A percentile compares a stretch with the other conserved stretches of the same genome.
phyloP scores from a whole-genome alignment of 805 yeast species.

The Metschnikowia similis region DNA sequence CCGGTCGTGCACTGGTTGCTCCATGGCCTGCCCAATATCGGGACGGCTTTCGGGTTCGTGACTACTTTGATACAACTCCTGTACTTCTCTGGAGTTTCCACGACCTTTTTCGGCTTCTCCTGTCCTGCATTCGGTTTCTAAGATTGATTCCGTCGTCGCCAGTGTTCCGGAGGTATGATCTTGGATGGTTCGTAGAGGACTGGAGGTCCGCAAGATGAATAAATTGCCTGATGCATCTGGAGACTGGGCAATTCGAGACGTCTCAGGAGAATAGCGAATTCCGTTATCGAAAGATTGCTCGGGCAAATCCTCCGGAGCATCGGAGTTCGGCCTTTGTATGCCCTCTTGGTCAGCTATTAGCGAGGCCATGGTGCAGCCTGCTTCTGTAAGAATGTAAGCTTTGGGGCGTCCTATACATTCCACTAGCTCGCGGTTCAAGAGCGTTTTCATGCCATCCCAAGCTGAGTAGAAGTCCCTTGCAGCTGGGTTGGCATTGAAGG shows the following conservation, averaged over 20 bases:
- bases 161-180: not conserved
- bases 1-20: slow-evolving; percentile 20
- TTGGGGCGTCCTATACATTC: slow-evolving; percentile 53
- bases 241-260: not conserved
- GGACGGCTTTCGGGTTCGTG: not conserved
- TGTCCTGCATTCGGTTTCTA: not conserved
- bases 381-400: slow-evolving; percentile 61
- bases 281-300: slow-evolving; percentile 36
- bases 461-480: slow-evolving; percentile 67
- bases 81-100: too few species aligned
- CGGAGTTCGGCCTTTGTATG: slow-evolving; percentile 9
- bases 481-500: slow-evolving; percentile 57
- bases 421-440: slow-evolving; percentile 59
- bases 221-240: not conserved
- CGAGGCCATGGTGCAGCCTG: slow-evolving; percentile 61
- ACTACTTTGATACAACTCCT: not conserved
- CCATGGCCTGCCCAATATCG: not conserved
- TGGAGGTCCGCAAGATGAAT: not conserved
- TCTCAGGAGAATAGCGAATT: slow-evolving; percentile 16
- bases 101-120: too few species aligned
- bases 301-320: slow-evolving; percentile 16
- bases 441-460: slow-evolving; percentile 65
- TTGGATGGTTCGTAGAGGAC: slow-evolving; percentile 1
- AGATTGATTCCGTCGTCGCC: not conserved
- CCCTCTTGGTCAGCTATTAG: slow-evolving; percentile 48